Evolutionary conservation across 2,329 filamentous ascomycete species (phyloP), one percentile per base, ranked within the genome.

Genomic region (Metarhizium brunneum): DNA sequence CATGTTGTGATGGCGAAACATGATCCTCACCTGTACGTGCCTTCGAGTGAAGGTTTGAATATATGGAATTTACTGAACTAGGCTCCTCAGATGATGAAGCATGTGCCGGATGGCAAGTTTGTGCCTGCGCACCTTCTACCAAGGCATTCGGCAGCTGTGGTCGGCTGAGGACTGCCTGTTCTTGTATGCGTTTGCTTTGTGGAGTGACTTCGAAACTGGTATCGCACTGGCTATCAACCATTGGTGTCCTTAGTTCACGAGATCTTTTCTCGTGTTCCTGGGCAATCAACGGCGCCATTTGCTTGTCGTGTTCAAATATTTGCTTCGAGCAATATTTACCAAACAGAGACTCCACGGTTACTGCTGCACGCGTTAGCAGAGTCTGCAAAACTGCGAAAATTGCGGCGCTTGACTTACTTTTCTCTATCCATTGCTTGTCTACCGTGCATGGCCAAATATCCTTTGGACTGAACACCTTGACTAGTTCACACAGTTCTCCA

Each of bases 361-460:
- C 70, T 1, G 65, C 78, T 74, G 30, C n/a, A 7, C 14, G 14
- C 6, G 7, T 48, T 30, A 48, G 45, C 0, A 29, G 6, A 32
- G 45, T 4, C 8, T 20, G 32, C 25, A 48, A 48, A 30, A 30
- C 6, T 48, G 20, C 45, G 10, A 48, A 8, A 14, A 18, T 47
- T 14, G 38, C 6, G 29, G 13, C 13, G 6, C 7, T 16, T 25
- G 10, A 29, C 60, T 56, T 68, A 65, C 74, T 75, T 57, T 84
- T 74, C 32, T 73, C 72, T 3, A 72, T 56, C 91, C 91, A 96
- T 1, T 72, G 72, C 0, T 78, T 70, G 58, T 90, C 79, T 2
- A 87, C 82, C 0, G 90, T 95, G 65, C 91, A 96, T 0, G 92
- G 90, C 74, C 87, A 88, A 2, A 96, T 75, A 62, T 96, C 90